Base-by-base conservation (phyloP, 2,329 filamentous ascomycete species). In the Penicillium sp. region DNA sequence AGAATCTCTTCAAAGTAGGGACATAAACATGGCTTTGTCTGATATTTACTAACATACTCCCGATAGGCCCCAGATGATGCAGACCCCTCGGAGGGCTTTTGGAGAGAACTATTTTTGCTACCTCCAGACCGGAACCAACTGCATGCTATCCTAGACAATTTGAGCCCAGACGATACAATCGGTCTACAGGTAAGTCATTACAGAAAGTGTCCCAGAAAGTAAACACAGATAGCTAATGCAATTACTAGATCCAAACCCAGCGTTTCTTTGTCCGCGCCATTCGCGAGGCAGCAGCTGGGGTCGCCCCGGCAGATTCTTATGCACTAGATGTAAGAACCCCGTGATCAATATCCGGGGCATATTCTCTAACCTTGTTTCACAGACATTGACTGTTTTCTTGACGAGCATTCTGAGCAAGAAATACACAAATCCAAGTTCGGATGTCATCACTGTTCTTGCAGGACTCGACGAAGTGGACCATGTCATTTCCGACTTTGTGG, bases 381-480 rank as follows among this genome's bases (percentile, higher is more conserved):
- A 97, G 90, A 97, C 93, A 60, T 83, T 97, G 70, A 92, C 89
- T 74, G 87, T 90, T 48, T 97, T 97, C 76, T 83, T 99, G 71
- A 87, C 88, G 49, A 86, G 87, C 54, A 83, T 96, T 19, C 81
- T 97, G 61, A 85, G 85, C 57, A 99, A 97, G 77, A 91, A 89
- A 73, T 99, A 96, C 75, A 92, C 90, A 25, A 97, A 97, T 69
- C 90, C 93, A 6, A 97, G 92, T 74, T 94, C 94, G 49, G 94
- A 97, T 75, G 89, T 97, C 66, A 96, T 99, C 70, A 87, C 88
- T 57, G 83, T 97, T 35, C 83, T 99, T 49, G 91, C 93, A 5
- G 94, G 94, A 6, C 84, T 99, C 52, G 89, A 97, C 77, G 84
- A 91, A 66, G 89, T 96, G 49, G 94, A 99, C 73, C 81, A 83